These are phyloP conservation scores for Xerocomellus chrysenteron DNA, from an alignment of 768 basidiomycete species.

Conservation along the genomic window DNA sequence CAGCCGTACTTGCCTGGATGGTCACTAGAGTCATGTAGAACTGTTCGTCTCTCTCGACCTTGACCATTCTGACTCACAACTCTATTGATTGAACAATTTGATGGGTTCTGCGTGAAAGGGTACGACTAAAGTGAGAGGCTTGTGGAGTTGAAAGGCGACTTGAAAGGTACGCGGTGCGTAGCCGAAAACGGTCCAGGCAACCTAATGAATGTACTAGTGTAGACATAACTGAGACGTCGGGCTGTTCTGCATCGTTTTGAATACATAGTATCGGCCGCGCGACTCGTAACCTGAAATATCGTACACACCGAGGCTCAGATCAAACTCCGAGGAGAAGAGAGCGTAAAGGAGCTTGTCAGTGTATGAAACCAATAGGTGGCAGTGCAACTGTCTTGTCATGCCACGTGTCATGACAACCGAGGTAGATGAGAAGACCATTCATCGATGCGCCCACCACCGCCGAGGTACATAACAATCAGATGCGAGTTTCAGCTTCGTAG, in stretches of 20 bases:
- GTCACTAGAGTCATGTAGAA: constrained; percentile 21
- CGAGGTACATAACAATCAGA: constrained; percentile 9
- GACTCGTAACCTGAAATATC: no score
- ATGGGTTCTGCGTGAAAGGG: no score
- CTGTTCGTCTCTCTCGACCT: constrained; percentile 1
- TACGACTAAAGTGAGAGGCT: no score
- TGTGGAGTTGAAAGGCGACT: no score
- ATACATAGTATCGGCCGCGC: no score
- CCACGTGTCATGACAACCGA: constrained; percentile 15
- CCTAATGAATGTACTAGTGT: no score
- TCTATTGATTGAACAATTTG: no score
- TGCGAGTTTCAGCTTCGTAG: constrained; percentile 8
- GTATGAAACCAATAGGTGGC: constrained; percentile 9
- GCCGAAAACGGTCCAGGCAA: no score
- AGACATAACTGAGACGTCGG: no score
- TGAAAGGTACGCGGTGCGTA: no score
- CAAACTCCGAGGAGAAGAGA: neutral
- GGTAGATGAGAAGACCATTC: neutral
- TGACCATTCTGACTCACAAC: neutral
- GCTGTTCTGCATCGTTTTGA: no score
- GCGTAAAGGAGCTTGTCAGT: constrained; percentile 1
- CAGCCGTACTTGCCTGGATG: constrained; percentile 3
- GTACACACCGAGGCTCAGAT: neutral
- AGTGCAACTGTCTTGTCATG: constrained; percentile 12
- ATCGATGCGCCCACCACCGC: neutral